A percentile compares a stretch with the other conserved stretches of the same genome.
Evolutionary conservation across 2,329 filamentous ascomycete species (phyloP).

Genomic region (Pyrenochaeta sp.): DNA sequence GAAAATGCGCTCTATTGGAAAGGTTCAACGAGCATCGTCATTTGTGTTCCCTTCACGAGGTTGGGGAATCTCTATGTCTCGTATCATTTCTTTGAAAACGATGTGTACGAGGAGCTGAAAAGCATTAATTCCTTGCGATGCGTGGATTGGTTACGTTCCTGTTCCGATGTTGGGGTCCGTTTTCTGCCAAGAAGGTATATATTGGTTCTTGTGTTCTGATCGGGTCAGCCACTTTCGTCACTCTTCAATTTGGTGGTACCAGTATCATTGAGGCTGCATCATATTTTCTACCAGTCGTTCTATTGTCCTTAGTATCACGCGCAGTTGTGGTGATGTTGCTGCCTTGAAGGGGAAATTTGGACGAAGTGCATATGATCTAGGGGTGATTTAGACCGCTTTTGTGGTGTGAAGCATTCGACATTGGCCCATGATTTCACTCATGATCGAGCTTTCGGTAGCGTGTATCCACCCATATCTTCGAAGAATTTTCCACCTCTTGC

Average conservation of each 20-base stretch:
- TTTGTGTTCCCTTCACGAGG: neutral
- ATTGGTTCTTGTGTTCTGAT: neutral
- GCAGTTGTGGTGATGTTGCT: too few relatives aligned
- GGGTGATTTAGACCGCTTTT: too few relatives aligned
- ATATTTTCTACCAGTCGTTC: too few relatives aligned
- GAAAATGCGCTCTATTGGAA: neutral
- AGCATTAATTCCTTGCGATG: neutral
- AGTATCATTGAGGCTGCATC: neutral
- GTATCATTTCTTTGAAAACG: neutral
- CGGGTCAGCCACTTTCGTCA: neutral
- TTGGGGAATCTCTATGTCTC: neutral
- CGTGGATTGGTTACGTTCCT: neutral
- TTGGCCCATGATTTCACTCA: conserved; percentile 1
- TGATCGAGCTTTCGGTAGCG: conserved; percentile 37
- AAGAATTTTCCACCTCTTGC: conserved; percentile 46
- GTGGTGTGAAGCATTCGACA: neutral
- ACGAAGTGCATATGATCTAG: too few relatives aligned
- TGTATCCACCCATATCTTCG: conserved; percentile 46
- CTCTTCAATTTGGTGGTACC: neutral
- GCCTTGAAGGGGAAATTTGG: too few relatives aligned
- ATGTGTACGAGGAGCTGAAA: neutral
- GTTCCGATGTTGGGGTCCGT: neutral
- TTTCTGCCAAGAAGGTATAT: neutral
- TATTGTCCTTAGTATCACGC: too few relatives aligned
- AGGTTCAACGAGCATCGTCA: neutral